Base-by-base conservation (phyloP, 1,284 basidiomycete genomes). In the Cryptococcus sp. region DNA sequence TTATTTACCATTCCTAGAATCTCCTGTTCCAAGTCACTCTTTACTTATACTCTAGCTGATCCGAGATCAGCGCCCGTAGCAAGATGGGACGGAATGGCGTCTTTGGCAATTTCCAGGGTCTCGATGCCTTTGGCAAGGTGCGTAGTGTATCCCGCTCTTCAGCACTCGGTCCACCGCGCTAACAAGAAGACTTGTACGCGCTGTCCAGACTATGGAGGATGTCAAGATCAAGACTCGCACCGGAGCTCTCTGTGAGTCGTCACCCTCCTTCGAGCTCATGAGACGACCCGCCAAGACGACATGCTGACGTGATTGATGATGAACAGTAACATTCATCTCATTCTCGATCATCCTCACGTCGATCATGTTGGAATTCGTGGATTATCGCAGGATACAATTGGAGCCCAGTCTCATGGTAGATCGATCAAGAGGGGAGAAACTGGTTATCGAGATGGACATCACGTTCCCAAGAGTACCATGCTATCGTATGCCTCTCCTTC, bases 61-160 rank as follows among this genome's bases (percentile, higher is more conserved):
- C 31, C 31, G 31, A 10, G 13, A 8, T 35, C 31, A 35, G 31
- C 15, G 8, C 7, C n/a, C 15, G n/a, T 27, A 17, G n/a, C 60
- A 67, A 39, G 41, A 79, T 79, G 78, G 78, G 78, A 59, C 66
- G 76, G 19, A 77, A 79, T 69, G 78, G 78, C 45, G 66, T 79
- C 59, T 60, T 79, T 59, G 78, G 78, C 53, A 64, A 53, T 47
- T 70, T 78, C 64, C 72, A 75, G 51, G 78, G 78, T 77, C 84
- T 98, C 62, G 94, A 99, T 83, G 95, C 94, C 78, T 99, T 99
- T 82, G 94, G 93, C 65, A 98, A 97, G 87, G 94, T 93, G 72
- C 70, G 81, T 69, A 62, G 1, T 27, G 42, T 3, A 3, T 22
- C 42, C 42, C 54, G 55, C 48, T 35, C 10, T 8, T 3, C 35